A percentile compares a stretch with the other conserved stretches of the same genome.
These are phyloP conservation scores for Dipodascus albidus DNA, from an alignment of 805 yeast genomes.

Conservation along the genomic window DNA sequence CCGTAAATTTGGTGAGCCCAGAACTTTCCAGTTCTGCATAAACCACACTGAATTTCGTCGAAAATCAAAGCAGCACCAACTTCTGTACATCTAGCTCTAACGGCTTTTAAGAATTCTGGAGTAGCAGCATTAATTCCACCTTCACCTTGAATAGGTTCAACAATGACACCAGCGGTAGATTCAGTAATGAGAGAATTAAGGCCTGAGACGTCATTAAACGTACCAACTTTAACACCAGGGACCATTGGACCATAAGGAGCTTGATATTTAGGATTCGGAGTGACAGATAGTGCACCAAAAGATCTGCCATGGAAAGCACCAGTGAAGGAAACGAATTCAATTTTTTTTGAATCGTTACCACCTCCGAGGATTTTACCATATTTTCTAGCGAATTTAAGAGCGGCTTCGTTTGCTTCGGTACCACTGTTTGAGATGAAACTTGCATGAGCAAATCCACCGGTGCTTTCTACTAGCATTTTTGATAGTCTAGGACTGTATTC, in stretches of 20 bases:
- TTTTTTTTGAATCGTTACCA: slow-evolving; percentile 32
- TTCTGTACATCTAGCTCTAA: slow-evolving; percentile 56
- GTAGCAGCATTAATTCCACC: slow-evolving; percentile 79
- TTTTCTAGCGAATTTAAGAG: slow-evolving; percentile 70
- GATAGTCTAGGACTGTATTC: slow-evolving; percentile 74
- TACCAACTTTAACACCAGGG: slow-evolving; percentile 75
- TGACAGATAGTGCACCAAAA: slow-evolving; percentile 84
- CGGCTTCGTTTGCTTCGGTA: slow-evolving; percentile 73
- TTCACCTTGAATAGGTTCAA: slow-evolving; percentile 97
- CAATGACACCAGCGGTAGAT: slow-evolving; percentile 79
- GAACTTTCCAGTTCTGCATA: slow-evolving; percentile 81
- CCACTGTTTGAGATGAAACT: slow-evolving; percentile 62
- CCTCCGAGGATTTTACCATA: slow-evolving; percentile 48
- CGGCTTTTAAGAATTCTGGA: slow-evolving; percentile 48
- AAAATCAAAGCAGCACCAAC: slow-evolving; percentile 69
- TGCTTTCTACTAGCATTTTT: slow-evolving; percentile 54
- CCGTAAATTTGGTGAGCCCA: slow-evolving; percentile 87
- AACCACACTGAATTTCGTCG: slow-evolving; percentile 96
- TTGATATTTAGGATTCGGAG: slow-evolving; percentile 89
- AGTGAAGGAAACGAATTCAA: slow-evolving; percentile 75
- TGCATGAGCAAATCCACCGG: slow-evolving; percentile 82
- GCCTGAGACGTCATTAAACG: slow-evolving; percentile 45
- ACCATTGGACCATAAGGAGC: slow-evolving; percentile 81
- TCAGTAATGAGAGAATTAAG: slow-evolving; percentile 45
- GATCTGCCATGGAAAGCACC: slow-evolving; percentile 93